A percentile compares a stretch with the other conserved stretches of the same genome.
phyloP scores from a whole-genome alignment of 805 yeast genomes.

The Saccharomycopsis sp. region DNA sequence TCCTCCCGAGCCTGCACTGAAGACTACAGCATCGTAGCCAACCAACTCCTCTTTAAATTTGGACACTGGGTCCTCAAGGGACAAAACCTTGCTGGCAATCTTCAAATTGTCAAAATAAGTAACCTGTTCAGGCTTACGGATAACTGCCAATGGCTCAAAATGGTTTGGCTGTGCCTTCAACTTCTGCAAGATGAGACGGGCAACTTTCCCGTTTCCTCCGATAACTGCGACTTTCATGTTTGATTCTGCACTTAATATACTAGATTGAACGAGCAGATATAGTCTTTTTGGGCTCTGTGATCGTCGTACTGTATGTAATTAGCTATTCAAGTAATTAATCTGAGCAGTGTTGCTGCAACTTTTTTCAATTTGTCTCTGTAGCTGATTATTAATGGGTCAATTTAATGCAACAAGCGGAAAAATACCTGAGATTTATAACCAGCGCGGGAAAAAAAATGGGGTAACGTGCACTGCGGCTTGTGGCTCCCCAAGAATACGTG shows the following conservation, averaged over 20 bases:
- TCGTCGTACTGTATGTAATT: not conserved
- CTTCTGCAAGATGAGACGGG: slow-evolving; percentile 37
- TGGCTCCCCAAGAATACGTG: too few relatives aligned
- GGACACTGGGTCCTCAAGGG: slow-evolving; percentile 32
- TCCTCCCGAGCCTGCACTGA: slow-evolving; percentile 60
- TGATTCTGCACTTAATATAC: too few relatives aligned
- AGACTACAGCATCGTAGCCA: slow-evolving; percentile 51
- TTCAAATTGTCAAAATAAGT: slow-evolving; percentile 34
- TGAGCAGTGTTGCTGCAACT: too few relatives aligned
- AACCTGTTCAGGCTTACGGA: slow-evolving; percentile 42
- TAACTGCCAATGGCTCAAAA: slow-evolving; percentile 37
- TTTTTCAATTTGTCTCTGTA: too few relatives aligned
- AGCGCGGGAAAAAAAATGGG: not conserved
- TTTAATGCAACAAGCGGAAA: not conserved
- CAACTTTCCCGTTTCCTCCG: slow-evolving; percentile 63
- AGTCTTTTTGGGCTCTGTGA: not conserved
- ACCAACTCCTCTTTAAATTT: slow-evolving; percentile 33
- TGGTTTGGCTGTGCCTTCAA: slow-evolving; percentile 26
- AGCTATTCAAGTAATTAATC: too few relatives aligned
- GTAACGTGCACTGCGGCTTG: not conserved
- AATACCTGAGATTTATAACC: not conserved
- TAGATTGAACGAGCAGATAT: not conserved
- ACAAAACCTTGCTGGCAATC: slow-evolving; percentile 33
- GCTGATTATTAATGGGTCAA: not conserved
- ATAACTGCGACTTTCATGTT: slow-evolving; percentile 37